Percentiles rank a stretch among this genome's conserved stretches.
Evolutionary conservation across 2,329 filamentous ascomycete species (phyloP).

Genomic region (Aspergillus versicolor): DNA sequence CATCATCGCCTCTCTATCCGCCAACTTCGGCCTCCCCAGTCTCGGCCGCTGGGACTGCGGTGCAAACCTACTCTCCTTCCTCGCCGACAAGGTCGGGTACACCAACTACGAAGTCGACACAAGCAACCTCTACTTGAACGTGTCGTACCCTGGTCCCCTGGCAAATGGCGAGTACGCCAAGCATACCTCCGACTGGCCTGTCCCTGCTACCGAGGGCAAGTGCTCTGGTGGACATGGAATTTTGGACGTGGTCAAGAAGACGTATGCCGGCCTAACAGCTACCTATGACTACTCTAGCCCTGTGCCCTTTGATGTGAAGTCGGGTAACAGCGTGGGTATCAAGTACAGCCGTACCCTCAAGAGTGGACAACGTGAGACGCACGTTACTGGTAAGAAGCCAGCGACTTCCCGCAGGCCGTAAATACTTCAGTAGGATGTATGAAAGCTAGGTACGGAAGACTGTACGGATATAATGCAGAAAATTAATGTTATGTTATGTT

Average conservation of each 20-base stretch:
- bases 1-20: conserved; percentile 64
- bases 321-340: conserved; percentile 20
- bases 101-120: conserved; percentile 41
- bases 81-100: conserved; percentile 63
- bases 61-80: conserved; percentile 65
- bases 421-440: background rate
- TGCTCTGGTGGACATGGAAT: conserved; percentile 39
- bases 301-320: conserved; percentile 25
- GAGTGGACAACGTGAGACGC: background rate
- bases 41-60: conserved; percentile 72
- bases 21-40: conserved; percentile 69
- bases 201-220: conserved; percentile 29
- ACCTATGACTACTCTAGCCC: conserved; percentile 38
- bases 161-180: conserved; percentile 25
- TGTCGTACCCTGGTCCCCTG: conserved; percentile 53
- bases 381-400: background rate
- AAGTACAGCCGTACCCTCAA: conserved; percentile 14
- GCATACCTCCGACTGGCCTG: conserved; percentile 29
- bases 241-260: conserved; percentile 31
- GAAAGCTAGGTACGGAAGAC: background rate
- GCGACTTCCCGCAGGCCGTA: background rate
- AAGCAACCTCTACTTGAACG: conserved; percentile 51
- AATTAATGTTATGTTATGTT: conserved; percentile 1
- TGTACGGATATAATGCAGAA: background rate
- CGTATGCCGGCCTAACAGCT: conserved; percentile 24